Evolutionary conservation across 768 basidiomycete species (phyloP).

Genomic region (Flagelloscypha sp.): DNA sequence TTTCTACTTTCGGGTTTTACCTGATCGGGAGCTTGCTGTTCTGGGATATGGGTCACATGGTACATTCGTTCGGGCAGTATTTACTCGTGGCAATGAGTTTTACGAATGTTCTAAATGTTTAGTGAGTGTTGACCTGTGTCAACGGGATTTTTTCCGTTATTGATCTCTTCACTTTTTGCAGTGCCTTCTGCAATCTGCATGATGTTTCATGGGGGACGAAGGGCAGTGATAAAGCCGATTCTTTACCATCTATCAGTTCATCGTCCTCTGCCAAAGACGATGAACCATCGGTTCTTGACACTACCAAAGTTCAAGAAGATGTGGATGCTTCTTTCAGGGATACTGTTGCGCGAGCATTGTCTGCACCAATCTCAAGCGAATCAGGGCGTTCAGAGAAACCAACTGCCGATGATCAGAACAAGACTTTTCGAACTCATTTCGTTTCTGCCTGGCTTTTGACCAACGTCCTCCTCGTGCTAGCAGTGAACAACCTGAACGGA

Average conservation of each 20-base stretch:
- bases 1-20: slow-evolving; percentile 50
- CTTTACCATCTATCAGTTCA: slow-evolving; percentile 59
- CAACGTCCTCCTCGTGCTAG: slow-evolving; percentile 39
- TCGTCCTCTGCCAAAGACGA: slow-evolving; percentile 54
- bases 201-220: slow-evolving; percentile 69
- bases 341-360: slow-evolving; percentile 80
- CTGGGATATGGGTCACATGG: slow-evolving; percentile 73
- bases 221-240: slow-evolving; percentile 68
- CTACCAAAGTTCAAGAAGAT: slow-evolving; percentile 70
- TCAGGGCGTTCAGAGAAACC: slow-evolving; percentile 69
- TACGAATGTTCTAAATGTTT: slow-evolving; percentile 65
- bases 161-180: no score
- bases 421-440: slow-evolving; percentile 86
- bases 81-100: slow-evolving; percentile 59
- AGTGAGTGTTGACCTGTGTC: no score
- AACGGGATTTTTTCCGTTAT: no score
- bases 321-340: slow-evolving; percentile 88
- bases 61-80: slow-evolving; percentile 63
- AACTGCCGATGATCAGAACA: slow-evolving; percentile 82
- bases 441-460: slow-evolving; percentile 73
- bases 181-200: slow-evolving; percentile 69
- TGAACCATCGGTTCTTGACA: slow-evolving; percentile 66
- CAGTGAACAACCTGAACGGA: slow-evolving; percentile 10
- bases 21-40: slow-evolving; percentile 1
- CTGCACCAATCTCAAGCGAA: slow-evolving; percentile 61